These are phyloP conservation scores for Intubia oerlemansii DNA, from an alignment of 2,329 filamentous ascomycete genomes.

Conservation along the genomic window DNA sequence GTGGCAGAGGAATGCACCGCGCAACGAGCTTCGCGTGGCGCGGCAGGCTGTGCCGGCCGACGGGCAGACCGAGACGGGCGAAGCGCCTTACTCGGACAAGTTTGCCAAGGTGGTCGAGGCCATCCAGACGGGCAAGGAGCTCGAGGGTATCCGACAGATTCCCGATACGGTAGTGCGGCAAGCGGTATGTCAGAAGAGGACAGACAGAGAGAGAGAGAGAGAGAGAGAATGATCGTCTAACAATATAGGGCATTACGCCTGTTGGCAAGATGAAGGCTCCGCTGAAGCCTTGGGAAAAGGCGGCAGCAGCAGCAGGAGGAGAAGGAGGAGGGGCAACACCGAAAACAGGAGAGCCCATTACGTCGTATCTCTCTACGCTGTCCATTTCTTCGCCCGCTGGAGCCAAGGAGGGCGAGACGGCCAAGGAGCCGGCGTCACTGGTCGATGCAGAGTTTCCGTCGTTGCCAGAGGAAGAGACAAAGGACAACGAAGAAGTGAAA, in stretches of 20 bases:
- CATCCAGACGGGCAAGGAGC: constrained; percentile 59
- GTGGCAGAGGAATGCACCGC: constrained; percentile 30
- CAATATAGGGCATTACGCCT: constrained; percentile 26
- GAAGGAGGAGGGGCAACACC: neutral
- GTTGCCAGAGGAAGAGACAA: neutral
- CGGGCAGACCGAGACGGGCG: constrained; percentile 11
- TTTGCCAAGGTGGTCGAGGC: constrained; percentile 76
- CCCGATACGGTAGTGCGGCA: constrained; percentile 58
- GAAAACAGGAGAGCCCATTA: too few relatives aligned
- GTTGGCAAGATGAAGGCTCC: constrained; percentile 25
- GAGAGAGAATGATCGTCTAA: neutral
- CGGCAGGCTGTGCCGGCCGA: constrained; percentile 7
- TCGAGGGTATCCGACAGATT: constrained; percentile 75
- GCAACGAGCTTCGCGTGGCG: constrained; percentile 23
- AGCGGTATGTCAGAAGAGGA: constrained; percentile 26
- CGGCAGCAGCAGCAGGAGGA: neutral
- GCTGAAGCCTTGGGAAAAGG: constrained; percentile 59
- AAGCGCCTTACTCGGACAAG: constrained; percentile 53
- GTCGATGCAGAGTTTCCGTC: too few relatives aligned
- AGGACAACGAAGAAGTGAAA: neutral
- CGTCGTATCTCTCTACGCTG: too few relatives aligned
- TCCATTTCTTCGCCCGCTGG: too few relatives aligned
- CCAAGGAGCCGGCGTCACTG: too few relatives aligned
- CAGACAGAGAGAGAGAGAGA: too few relatives aligned
- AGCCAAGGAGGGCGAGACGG: too few relatives aligned